Percentiles rank a stretch among this genome's conserved stretches.
phyloP scores from a whole-genome alignment of 1,284 basidiomycete species.

The Austroboletus rostrupii region DNA sequence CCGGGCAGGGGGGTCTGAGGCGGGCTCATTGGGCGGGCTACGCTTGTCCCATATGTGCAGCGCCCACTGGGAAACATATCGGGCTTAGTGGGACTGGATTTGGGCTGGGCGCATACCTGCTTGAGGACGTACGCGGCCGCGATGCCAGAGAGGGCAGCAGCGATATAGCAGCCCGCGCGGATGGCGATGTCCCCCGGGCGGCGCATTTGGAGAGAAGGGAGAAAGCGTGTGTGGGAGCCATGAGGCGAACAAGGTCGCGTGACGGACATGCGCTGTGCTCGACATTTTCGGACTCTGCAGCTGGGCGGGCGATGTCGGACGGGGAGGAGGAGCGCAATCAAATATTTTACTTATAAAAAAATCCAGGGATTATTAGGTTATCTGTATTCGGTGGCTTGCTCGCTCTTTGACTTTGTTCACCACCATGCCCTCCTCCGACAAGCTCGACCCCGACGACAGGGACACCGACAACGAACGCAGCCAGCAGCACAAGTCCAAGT shows the following conservation, averaged over 20 bases:
- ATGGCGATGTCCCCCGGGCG: slow-evolving; percentile 11
- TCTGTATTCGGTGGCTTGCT: slow-evolving; percentile 18
- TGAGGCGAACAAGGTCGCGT: not conserved
- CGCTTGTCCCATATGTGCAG: not conserved
- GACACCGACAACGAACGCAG: slow-evolving; percentile 24
- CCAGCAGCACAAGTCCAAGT: slow-evolving; percentile 20
- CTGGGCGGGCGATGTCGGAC: too few relatives aligned
- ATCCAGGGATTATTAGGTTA: slow-evolving; percentile 12
- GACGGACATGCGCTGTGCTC: not conserved
- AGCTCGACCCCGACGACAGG: slow-evolving; percentile 21
- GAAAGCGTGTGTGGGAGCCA: not conserved
- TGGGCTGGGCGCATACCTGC: slow-evolving; percentile 8
- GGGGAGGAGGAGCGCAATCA: not conserved
- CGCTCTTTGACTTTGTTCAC: not conserved
- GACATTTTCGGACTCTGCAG: too few relatives aligned
- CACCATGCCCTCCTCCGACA: slow-evolving; percentile 27
- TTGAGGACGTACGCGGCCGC: slow-evolving; percentile 21
- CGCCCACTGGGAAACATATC: slow-evolving; percentile 1
- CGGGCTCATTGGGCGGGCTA: not conserved
- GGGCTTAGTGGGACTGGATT: not conserved
- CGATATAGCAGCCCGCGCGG: slow-evolving; percentile 11
- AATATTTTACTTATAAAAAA: not conserved
- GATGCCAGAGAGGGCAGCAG: slow-evolving; percentile 13
- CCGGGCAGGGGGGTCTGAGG: not conserved
- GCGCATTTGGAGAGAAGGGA: slow-evolving; percentile 8